Evolutionary conservation across 2,329 filamentous ascomycete genomes (phyloP).

Genomic region (Beauveria bassiana): DNA sequence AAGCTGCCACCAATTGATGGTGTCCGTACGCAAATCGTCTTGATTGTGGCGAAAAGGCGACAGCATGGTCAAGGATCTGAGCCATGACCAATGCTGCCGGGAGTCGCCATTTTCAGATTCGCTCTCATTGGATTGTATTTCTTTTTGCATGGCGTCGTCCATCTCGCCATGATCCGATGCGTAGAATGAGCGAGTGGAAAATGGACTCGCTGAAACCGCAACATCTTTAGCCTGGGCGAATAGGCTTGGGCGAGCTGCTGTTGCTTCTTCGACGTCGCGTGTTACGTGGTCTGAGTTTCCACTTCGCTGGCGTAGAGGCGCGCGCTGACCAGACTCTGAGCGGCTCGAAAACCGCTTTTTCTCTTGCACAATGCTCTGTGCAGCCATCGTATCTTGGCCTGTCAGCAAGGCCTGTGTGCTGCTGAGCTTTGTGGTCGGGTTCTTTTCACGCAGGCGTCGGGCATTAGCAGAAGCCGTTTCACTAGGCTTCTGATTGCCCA

Average conservation of each 20-base stretch:
- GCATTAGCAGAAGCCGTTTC: background rate
- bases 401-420: background rate
- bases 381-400: background rate
- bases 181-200: slow-evolving; percentile 6
- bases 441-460: background rate
- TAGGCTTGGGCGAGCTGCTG: background rate
- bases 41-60: slow-evolving; percentile 13
- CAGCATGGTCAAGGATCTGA: slow-evolving; percentile 16
- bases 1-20: slow-evolving; percentile 19
- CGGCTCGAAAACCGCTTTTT: background rate
- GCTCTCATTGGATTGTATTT: slow-evolving; percentile 13
- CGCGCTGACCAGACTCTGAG: background rate
- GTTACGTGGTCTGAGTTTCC: slow-evolving; percentile 6
- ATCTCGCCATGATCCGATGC: slow-evolving; percentile 16
- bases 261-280: background rate
- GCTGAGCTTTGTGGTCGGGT: background rate
- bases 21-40: slow-evolving; percentile 3
- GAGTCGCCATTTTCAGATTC: slow-evolving; percentile 11
- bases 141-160: slow-evolving; percentile 18
- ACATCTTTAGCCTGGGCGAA: slow-evolving; percentile 11
- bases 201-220: slow-evolving; percentile 11
- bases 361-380: background rate
- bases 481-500: background rate
- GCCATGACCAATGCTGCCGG: slow-evolving; percentile 16
- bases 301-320: slow-evolving; percentile 2